Evolutionary conservation across 2,329 filamentous ascomycete species (phyloP).

Genomic region (Aquanectria penicillioides): DNA sequence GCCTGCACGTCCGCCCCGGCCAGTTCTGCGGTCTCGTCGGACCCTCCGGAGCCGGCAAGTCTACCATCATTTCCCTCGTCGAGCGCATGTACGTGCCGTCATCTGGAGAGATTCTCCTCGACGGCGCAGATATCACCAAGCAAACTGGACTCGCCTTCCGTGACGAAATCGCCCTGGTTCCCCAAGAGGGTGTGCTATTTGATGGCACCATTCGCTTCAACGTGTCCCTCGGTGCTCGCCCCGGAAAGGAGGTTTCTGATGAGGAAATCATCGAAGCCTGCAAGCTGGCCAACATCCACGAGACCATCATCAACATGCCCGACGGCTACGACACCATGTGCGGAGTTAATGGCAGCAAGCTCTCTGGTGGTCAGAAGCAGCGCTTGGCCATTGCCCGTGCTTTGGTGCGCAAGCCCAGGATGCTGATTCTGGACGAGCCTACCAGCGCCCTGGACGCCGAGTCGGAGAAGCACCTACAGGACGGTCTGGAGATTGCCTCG

Average conservation of each 20-base stretch:
- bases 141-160: constrained; percentile 53
- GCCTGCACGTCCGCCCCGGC: constrained; percentile 63
- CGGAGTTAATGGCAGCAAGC: constrained; percentile 73
- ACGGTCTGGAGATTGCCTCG: constrained; percentile 61
- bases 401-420: constrained; percentile 71
- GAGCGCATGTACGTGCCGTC: constrained; percentile 58
- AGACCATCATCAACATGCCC: constrained; percentile 65
- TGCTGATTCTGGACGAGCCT: constrained; percentile 79
- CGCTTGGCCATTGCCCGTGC: constrained; percentile 77
- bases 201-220: constrained; percentile 64
- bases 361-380: constrained; percentile 79
- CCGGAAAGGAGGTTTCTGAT: constrained; percentile 54
- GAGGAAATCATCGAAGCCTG: constrained; percentile 60
- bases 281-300: constrained; percentile 63
- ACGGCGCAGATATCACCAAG: constrained; percentile 54
- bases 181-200: constrained; percentile 64
- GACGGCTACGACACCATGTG: constrained; percentile 71
- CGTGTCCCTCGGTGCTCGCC: constrained; percentile 61
- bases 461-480: constrained; percentile 72
- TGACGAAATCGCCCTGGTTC: constrained; percentile 62
- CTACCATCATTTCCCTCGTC: constrained; percentile 65
- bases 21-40: constrained; percentile 69
- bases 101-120: constrained; percentile 50
- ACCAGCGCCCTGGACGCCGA: constrained; percentile 73
- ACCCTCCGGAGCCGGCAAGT: constrained; percentile 72